Conservation (phyloP, 2,329 filamentous ascomycete genomes). For the Teratosphaeria epicoccoides region DNA sequence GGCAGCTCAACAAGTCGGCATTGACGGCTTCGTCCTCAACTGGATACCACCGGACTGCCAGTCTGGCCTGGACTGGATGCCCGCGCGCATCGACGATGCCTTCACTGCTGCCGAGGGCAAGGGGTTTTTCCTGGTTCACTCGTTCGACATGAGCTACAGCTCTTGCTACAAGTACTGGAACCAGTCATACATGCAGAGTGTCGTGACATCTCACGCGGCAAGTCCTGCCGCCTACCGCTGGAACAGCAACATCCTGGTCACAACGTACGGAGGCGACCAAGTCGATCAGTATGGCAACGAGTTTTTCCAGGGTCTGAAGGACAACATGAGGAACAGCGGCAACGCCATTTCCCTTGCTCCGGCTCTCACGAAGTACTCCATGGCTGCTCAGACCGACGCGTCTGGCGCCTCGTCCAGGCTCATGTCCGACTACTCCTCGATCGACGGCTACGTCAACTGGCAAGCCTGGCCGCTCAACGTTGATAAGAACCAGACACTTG, state of each 20-base stretch:
- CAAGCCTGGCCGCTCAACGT: slow-evolving; percentile 29
- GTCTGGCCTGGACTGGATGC: slow-evolving; percentile 21
- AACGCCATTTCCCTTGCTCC: slow-evolving; percentile 26
- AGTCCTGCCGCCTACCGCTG: slow-evolving; percentile 26
- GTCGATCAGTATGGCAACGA: slow-evolving; percentile 26
- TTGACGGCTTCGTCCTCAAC: slow-evolving; percentile 30
- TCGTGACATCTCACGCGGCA: slow-evolving; percentile 23
- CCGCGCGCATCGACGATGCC: slow-evolving; percentile 27
- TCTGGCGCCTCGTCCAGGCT: slow-evolving; percentile 16
- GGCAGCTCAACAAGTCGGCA: slow-evolving; percentile 24
- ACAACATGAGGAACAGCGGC: slow-evolving; percentile 20
- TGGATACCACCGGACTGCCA: slow-evolving; percentile 28
- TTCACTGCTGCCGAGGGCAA: slow-evolving; percentile 24
- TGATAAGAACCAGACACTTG: slow-evolving; percentile 22
- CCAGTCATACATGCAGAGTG: slow-evolving; percentile 26
- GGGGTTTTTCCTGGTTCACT: slow-evolving; percentile 29
- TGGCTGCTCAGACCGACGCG: slow-evolving; percentile 20
- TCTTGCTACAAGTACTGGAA: slow-evolving; percentile 28
- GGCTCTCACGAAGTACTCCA: slow-evolving; percentile 25
- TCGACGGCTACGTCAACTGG: slow-evolving; percentile 31
- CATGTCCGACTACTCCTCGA: slow-evolving; percentile 24
- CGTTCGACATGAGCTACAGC: slow-evolving; percentile 31
- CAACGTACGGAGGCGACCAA: slow-evolving; percentile 27
- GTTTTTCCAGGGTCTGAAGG: slow-evolving; percentile 27
- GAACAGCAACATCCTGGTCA: slow-evolving; percentile 29